These are phyloP conservation scores for Byssochlamys sp. DNA, from an alignment of 2,329 filamentous ascomycete genomes.

Conservation along the genomic window DNA sequence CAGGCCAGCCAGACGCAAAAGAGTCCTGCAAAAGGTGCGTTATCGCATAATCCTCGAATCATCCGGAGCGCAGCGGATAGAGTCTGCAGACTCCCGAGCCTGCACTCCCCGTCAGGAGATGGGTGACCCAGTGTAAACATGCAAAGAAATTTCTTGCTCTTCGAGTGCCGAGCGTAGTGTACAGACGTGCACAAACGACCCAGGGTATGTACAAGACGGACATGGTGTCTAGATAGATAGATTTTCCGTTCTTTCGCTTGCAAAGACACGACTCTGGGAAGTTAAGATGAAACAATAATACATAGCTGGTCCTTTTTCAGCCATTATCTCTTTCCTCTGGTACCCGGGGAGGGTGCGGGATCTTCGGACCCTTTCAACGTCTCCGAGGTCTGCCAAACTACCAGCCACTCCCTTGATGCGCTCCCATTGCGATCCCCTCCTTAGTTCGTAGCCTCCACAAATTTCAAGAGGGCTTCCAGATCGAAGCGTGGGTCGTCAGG, in stretches of 20 bases:
- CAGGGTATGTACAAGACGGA: conserved; percentile 35
- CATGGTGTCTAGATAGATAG: conserved; percentile 30
- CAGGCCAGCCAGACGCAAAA: background rate
- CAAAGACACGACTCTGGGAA: conserved; percentile 31
- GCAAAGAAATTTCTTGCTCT: conserved; percentile 19
- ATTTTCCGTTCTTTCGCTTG: conserved; percentile 32
- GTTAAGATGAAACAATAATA: conserved; percentile 36
- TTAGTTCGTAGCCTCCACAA: conserved; percentile 31
- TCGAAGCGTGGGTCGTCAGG: conserved; percentile 84
- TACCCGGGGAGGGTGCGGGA: conserved; percentile 25
- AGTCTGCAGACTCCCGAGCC: background rate
- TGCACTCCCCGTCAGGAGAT: background rate
- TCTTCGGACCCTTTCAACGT: conserved; percentile 13
- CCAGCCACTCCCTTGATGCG: conserved; percentile 22
- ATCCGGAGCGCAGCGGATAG: background rate
- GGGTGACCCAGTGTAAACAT: background rate
- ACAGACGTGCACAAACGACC: conserved; percentile 27
- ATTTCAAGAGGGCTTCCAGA: conserved; percentile 71
- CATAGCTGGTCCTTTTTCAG: conserved; percentile 26
- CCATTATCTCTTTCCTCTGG: conserved; percentile 16
- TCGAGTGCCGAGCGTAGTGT: conserved; percentile 29
- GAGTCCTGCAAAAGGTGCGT: background rate
- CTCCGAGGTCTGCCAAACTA: conserved; percentile 12
- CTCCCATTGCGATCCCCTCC: conserved; percentile 13
- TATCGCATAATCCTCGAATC: background rate